A percentile compares a stretch with the other conserved stretches of the same genome.
phyloP scores from a whole-genome alignment of 2,329 filamentous ascomycete genomes.

The Colletotrichum neosansevieriae region DNA sequence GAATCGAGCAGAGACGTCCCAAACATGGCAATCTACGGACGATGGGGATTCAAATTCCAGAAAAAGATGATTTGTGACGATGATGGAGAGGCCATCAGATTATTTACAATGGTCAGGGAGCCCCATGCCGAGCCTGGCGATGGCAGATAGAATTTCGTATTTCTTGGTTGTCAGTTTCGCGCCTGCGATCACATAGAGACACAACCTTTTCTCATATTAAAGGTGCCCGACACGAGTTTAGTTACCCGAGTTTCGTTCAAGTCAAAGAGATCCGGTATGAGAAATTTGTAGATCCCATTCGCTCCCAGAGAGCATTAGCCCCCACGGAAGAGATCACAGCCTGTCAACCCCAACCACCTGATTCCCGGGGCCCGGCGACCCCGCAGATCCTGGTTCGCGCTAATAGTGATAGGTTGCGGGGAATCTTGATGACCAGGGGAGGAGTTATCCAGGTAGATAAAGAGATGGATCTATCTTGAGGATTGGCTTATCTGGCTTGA shows the following conservation, averaged over 20 bases:
- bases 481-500: not conserved
- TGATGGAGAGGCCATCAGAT: constrained; percentile 65
- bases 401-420: not conserved
- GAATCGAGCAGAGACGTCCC: constrained; percentile 77
- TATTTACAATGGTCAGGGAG: constrained; percentile 63
- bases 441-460: not conserved
- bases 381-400: not conserved
- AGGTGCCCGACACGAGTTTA: no score
- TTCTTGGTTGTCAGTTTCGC: no score
- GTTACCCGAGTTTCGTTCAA: no score
- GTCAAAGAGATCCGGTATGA: no score
- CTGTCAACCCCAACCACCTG: not conserved
- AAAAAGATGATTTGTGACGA: constrained; percentile 77
- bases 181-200: no score
- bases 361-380: not conserved
- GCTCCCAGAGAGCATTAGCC: no score
- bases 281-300: no score
- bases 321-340: no score
- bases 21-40: constrained; percentile 78
- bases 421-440: not conserved
- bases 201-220: no score
- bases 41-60: constrained; percentile 74
- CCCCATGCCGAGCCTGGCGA: constrained; percentile 43
- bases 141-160: constrained; percentile 2
- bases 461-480: not conserved